A percentile compares a stretch with the other conserved stretches of the same genome.
Conservation (phyloP, 2,329 filamentous ascomycete genomes). For the Cercospora canescens region DNA sequence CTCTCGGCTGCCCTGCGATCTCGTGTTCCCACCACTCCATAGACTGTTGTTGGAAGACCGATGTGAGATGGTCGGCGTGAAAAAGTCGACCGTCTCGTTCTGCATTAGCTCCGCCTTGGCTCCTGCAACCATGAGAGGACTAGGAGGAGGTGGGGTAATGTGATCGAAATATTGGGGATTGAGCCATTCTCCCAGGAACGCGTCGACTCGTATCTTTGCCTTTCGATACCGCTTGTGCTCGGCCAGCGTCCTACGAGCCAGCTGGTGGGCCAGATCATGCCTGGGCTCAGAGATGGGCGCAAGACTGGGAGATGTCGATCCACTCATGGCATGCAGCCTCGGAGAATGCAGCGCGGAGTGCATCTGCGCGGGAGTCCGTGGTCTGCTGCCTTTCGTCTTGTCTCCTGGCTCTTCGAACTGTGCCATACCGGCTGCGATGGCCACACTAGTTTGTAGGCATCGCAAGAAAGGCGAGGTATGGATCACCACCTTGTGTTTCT, state of each 20-base stretch:
- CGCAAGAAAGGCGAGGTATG: constrained; percentile 93
- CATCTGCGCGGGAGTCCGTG: constrained; percentile 31
- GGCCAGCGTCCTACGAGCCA: constrained; percentile 35
- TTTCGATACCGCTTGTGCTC: constrained; percentile 46
- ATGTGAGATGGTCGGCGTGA: constrained; percentile 40
- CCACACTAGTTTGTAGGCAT: constrained; percentile 89
- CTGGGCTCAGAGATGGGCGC: constrained; percentile 40
- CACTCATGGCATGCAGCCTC: constrained; percentile 29
- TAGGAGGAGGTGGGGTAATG: constrained; percentile 85
- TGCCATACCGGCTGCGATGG: constrained; percentile 80
- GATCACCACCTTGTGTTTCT: constrained; percentile 75
- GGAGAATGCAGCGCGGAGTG: constrained; percentile 36
- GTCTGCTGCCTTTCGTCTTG: constrained; percentile 27
- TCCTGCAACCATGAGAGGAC: constrained; percentile 80
- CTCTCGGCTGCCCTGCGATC: constrained; percentile 23
- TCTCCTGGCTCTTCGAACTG: constrained; percentile 54
- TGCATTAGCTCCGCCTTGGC: constrained; percentile 86
- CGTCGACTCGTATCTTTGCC: constrained; percentile 75
- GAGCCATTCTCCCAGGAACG: constrained; percentile 94
- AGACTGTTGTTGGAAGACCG: constrained; percentile 36
- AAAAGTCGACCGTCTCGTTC: constrained; percentile 62
- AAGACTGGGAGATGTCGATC: constrained; percentile 28
- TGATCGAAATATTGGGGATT: constrained; percentile 90
- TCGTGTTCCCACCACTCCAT: constrained; percentile 49
- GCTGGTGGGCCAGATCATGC: constrained; percentile 39